These are phyloP conservation scores for Colletotrichum endophyticum DNA, from an alignment of 2,329 filamentous ascomycete genomes.

Conservation along the genomic window DNA sequence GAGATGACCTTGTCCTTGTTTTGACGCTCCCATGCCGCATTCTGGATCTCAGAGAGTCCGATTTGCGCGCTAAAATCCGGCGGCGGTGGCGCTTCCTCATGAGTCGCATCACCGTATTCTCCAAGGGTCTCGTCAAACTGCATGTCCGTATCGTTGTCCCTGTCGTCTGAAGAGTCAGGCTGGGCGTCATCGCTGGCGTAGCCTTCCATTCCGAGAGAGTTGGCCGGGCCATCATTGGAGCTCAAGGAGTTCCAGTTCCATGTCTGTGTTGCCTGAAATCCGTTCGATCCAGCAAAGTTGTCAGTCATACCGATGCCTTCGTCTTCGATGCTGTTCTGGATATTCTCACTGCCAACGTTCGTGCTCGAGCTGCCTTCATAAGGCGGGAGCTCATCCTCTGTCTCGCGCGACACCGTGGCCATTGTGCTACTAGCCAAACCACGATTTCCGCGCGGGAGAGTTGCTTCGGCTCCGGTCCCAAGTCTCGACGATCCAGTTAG, in stretches of 20 bases:
- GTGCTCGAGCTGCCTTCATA: constrained; percentile 29
- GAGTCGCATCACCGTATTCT: not conserved
- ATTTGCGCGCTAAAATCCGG: constrained; percentile 23
- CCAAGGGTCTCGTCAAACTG: constrained; percentile 20
- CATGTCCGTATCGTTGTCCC: constrained; percentile 29
- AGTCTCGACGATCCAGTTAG: constrained; percentile 90
- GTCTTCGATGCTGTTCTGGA: constrained; percentile 53
- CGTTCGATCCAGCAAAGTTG: constrained; percentile 32
- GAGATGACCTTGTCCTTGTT: constrained; percentile 39
- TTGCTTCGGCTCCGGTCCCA: constrained; percentile 79
- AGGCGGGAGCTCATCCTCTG: constrained; percentile 35
- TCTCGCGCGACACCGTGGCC: constrained; percentile 27
- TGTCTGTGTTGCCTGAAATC: constrained; percentile 35
- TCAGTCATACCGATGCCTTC: constrained; percentile 49
- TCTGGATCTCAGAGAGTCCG: constrained; percentile 33
- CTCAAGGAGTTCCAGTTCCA: constrained; percentile 54
- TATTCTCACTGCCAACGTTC: constrained; percentile 24
- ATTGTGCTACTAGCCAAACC: constrained; percentile 53
- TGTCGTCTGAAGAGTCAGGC: constrained; percentile 39
- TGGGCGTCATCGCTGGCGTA: constrained; percentile 49
- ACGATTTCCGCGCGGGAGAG: constrained; percentile 69
- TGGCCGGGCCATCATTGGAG: constrained; percentile 31
- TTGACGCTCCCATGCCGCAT: constrained; percentile 37
- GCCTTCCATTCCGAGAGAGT: constrained; percentile 35
- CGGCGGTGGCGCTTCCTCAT: constrained; percentile 26